phyloP scores from a whole-genome alignment of 805 yeast species.

The Wickerhamiella occidentalis region DNA sequence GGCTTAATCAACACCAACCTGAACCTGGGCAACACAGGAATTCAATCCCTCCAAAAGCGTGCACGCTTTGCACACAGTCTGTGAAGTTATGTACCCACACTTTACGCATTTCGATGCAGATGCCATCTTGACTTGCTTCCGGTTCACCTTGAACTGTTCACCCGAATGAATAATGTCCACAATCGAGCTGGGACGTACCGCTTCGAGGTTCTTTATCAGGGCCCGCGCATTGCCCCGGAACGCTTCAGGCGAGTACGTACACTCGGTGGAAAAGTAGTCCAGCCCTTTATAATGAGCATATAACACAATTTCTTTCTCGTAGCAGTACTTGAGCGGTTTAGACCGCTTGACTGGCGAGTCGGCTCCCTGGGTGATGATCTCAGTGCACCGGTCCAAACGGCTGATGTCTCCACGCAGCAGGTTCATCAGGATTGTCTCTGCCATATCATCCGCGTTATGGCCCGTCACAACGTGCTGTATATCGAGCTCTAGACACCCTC shows the following conservation, averaged over 20 bases:
- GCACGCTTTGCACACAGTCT: constrained; percentile 87
- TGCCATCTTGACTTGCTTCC: constrained; percentile 18
- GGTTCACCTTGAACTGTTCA: constrained; percentile 33
- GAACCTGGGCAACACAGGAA: constrained; percentile 21
- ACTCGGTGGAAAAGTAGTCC: constrained; percentile 94
- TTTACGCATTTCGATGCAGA: constrained; percentile 47
- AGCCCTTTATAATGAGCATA: constrained; percentile 93
- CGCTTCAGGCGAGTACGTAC: constrained; percentile 97
- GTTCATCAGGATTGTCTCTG: constrained; percentile 95
- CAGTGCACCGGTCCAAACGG: constrained; percentile 75
- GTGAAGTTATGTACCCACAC: constrained; percentile 87
- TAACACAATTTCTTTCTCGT: constrained; percentile 92
- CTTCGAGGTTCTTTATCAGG: constrained; percentile 76
- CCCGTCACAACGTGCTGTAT: constrained; percentile 93
- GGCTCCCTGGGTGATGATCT: constrained; percentile 72
- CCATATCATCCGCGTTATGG: constrained; percentile 98
- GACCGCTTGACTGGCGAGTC: constrained; percentile 80
- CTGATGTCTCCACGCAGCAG: constrained; percentile 92
- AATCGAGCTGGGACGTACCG: constrained; percentile 83
- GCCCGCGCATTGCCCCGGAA: constrained; percentile 96
- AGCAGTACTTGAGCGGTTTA: constrained; percentile 90
- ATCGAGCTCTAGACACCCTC: constrained; percentile 82
- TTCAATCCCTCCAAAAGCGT: constrained; percentile 75
- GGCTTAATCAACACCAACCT: background rate
- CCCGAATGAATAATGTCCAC: constrained; percentile 92